Evolutionary conservation across 2,329 filamentous ascomycete species (phyloP).

Genomic region (Escovopsis weberi): DNA sequence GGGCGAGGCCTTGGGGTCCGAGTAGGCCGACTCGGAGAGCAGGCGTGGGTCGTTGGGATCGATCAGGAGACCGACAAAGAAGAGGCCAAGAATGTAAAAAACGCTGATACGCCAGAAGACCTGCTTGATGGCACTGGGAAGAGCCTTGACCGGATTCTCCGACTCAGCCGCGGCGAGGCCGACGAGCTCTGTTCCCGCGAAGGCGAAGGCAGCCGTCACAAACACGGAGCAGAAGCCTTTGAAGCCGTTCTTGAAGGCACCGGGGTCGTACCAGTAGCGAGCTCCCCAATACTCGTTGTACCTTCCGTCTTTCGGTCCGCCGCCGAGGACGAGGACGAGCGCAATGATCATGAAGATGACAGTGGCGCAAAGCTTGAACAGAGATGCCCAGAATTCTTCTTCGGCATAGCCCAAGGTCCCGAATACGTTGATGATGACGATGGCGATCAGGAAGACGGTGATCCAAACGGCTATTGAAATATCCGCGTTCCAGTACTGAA

Average conservation of each 20-base stretch:
- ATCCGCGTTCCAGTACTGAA: constrained; percentile 33
- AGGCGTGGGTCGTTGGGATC: constrained; percentile 25
- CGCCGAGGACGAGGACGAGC: constrained; percentile 39
- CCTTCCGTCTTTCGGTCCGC: constrained; percentile 30
- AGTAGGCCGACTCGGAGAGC: constrained; percentile 15
- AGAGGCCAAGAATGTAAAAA: constrained; percentile 31
- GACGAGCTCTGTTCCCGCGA: constrained; percentile 51
- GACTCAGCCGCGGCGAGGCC: constrained; percentile 55
- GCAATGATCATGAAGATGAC: constrained; percentile 38
- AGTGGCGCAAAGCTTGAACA: constrained; percentile 34
- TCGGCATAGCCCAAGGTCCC: constrained; percentile 24
- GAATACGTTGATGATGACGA: constrained; percentile 31
- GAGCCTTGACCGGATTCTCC: constrained; percentile 47
- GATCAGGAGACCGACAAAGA: constrained; percentile 30
- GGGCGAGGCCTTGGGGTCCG: constrained; percentile 26
- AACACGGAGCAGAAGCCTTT: constrained; percentile 53
- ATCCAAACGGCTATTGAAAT: constrained; percentile 20
- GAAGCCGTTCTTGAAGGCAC: constrained; percentile 50
- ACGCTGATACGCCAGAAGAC: constrained; percentile 36
- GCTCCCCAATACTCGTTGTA: constrained; percentile 27
- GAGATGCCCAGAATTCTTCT: constrained; percentile 20
- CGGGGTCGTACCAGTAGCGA: constrained; percentile 26
- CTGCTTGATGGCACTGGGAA: constrained; percentile 66
- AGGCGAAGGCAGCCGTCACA: constrained; percentile 54
- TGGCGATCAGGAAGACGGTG: constrained; percentile 15